Conservation (phyloP, 768 basidiomycete species). For the Asterophora lycoperdoides region DNA sequence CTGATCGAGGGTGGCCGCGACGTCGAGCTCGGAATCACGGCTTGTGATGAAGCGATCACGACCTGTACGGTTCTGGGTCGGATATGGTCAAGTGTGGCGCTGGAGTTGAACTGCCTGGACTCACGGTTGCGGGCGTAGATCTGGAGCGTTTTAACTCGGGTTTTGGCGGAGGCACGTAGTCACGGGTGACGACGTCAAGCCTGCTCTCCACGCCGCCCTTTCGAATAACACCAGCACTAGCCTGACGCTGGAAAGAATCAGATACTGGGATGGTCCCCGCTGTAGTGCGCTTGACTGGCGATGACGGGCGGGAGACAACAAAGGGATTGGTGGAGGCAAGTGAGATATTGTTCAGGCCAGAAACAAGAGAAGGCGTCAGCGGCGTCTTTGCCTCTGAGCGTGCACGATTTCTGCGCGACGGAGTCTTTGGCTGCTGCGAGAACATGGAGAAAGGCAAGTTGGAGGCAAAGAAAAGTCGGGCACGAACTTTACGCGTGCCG, state of each 20-base stretch:
- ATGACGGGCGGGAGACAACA: conserved; percentile 53
- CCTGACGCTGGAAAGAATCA: conserved; percentile 57
- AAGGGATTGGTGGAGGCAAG: conserved; percentile 55
- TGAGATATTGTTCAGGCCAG: conserved; percentile 38
- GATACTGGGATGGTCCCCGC: conserved; percentile 44
- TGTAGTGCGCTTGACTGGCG: conserved; percentile 61
- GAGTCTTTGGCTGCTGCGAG: conserved; percentile 38
- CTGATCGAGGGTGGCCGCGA: conserved; percentile 63
- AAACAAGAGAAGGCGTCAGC: conserved; percentile 42
- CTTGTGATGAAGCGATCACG: conserved; percentile 74
- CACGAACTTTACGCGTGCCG: conserved; percentile 1
- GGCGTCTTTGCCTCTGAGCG: conserved; percentile 50
- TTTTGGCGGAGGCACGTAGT: conserved; percentile 68
- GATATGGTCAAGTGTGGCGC: conserved; percentile 5
- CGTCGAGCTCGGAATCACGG: conserved; percentile 43
- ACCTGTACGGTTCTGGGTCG: conserved; percentile 40
- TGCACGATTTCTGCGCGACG: conserved; percentile 40
- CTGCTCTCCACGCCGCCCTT: conserved; percentile 76
- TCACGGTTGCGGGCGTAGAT: conserved; percentile 62
- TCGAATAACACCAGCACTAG: conserved; percentile 63
- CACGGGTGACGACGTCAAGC: conserved; percentile 70
- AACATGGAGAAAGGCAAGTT: not conserved
- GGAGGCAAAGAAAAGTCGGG: not conserved
- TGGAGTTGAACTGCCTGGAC: conserved; percentile 12
- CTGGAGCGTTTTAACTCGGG: conserved; percentile 66